phyloP scores from a whole-genome alignment of 306 rosid species.

The Aeschynomene evenia region DNA sequence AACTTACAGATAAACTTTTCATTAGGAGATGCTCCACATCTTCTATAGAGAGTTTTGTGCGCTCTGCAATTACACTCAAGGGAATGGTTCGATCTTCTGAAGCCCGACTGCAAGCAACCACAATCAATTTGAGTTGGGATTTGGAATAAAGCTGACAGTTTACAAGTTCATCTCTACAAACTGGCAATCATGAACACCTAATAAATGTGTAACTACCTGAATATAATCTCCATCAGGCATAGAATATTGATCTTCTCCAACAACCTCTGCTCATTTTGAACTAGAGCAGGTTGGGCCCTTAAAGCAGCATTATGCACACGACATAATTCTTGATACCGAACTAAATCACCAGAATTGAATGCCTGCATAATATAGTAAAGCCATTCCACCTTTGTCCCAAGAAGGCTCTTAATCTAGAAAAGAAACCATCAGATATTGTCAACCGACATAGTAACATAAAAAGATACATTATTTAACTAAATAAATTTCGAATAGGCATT shows the following conservation, averaged over 20 bases:
- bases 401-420: conserved; percentile 77
- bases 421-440: conserved; percentile 13
- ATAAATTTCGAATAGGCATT: background rate
- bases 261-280: conserved; percentile 83
- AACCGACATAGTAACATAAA: conserved; percentile 1
- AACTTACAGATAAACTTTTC: conserved; percentile 97
- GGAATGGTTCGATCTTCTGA: conserved; percentile 97
- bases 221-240: conserved; percentile 98
- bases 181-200: conserved; percentile 7
- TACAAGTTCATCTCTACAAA: background rate
- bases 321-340: conserved; percentile 88
- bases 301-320: conserved; percentile 85
- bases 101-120: conserved; percentile 75
- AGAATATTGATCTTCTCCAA: conserved; percentile 95
- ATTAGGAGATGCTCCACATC: conserved; percentile 96
- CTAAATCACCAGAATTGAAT: conserved; percentile 91
- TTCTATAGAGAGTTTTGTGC: conserved; percentile 92
- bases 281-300: conserved; percentile 92
- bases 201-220: conserved; percentile 57
- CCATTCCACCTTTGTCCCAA: conserved; percentile 98
- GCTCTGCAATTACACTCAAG: conserved; percentile 82
- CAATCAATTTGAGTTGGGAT: conserved; percentile 5
- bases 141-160: background rate
- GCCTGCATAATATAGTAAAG: conserved; percentile 96
- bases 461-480: background rate